Evolutionary conservation across 148 eudicot genomes (phyloP).

Genomic region (Silene uniflora): DNA sequence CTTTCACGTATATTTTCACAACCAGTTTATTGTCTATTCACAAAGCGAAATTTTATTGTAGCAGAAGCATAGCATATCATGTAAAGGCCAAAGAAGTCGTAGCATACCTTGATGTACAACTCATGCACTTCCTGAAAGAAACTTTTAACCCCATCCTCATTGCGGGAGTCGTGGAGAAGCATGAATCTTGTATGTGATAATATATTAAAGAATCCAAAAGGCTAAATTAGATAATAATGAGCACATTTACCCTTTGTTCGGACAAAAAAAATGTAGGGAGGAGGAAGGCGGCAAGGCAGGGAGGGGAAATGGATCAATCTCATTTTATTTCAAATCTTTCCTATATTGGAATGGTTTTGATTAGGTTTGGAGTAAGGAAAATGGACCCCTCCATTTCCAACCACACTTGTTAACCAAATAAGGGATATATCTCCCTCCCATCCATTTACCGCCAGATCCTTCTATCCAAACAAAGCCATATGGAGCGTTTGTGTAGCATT

Average conservation of each 20-base stretch:
- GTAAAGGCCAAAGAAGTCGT: conserved; percentile 10
- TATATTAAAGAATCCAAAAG: conserved; percentile 44
- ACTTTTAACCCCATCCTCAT: conserved; percentile 95
- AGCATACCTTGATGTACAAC: conserved; percentile 80
- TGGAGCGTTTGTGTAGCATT: too few species aligned
- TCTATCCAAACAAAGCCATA: too few species aligned
- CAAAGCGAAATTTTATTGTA: background rate
- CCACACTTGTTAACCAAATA: too few species aligned
- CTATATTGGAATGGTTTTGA: too few species aligned
- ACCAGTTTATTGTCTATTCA: background rate
- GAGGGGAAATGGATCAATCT: too few species aligned
- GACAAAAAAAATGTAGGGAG: too few species aligned
- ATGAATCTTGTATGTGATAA: conserved; percentile 78
- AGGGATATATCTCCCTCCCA: too few species aligned
- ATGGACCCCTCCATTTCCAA: too few species aligned
- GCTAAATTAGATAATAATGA: background rate
- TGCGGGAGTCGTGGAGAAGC: conserved; percentile 95
- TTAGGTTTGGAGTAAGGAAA: too few species aligned
- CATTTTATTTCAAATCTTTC: too few species aligned
- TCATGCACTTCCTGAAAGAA: conserved; percentile 99
- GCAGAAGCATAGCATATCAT: conserved; percentile 8
- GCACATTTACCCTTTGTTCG: background rate
- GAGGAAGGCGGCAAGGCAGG: too few species aligned
- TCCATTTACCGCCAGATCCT: too few species aligned
- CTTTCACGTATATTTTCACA: background rate